Evolutionary conservation across 768 basidiomycete genomes (phyloP).

Genomic region (Mycena rebaudengoi): DNA sequence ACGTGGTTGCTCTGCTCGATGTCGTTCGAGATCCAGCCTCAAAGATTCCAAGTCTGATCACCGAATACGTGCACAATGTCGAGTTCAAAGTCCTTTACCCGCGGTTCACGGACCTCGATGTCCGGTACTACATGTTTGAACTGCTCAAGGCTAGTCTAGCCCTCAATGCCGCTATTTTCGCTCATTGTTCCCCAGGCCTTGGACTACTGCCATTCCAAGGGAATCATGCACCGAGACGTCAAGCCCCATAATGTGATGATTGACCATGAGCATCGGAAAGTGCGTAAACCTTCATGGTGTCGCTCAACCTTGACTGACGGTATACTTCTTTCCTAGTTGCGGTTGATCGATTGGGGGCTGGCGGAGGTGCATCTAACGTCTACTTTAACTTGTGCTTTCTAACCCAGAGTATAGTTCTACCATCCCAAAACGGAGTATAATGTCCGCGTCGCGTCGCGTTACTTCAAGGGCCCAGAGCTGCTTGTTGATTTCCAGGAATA

Average conservation of each 20-base stretch:
- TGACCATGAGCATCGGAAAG: conserved; percentile 96
- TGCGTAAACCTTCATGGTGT: conserved; percentile 41
- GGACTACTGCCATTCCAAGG: conserved; percentile 98
- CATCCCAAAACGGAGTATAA: conserved; percentile 98
- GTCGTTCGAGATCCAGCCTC: conserved; percentile 96
- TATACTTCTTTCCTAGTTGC: conserved; percentile 61
- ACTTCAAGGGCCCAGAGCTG: conserved; percentile 98
- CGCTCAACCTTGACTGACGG: conserved; percentile 10
- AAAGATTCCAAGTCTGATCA: conserved; percentile 96
- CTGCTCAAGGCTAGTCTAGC: conserved; percentile 77
- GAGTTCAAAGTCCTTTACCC: conserved; percentile 98
- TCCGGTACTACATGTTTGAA: conserved; percentile 96
- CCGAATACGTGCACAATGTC: conserved; percentile 97
- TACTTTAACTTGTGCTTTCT: too few relatives aligned
- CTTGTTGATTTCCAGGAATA: conserved; percentile 99
- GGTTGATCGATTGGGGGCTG: conserved; percentile 98
- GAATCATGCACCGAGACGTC: conserved; percentile 98
- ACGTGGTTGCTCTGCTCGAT: conserved; percentile 91
- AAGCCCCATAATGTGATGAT: conserved; percentile 99
- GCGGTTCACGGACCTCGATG: conserved; percentile 94
- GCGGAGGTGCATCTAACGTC: too few relatives aligned
- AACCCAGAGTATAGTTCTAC: too few relatives aligned
- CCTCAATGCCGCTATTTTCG: neutral
- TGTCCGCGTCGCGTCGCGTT: conserved; percentile 95
- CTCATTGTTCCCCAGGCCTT: conserved; percentile 67